These are phyloP conservation scores for Centella asiatica DNA, from an alignment of 129 eudicot species.

Conservation along the genomic window DNA sequence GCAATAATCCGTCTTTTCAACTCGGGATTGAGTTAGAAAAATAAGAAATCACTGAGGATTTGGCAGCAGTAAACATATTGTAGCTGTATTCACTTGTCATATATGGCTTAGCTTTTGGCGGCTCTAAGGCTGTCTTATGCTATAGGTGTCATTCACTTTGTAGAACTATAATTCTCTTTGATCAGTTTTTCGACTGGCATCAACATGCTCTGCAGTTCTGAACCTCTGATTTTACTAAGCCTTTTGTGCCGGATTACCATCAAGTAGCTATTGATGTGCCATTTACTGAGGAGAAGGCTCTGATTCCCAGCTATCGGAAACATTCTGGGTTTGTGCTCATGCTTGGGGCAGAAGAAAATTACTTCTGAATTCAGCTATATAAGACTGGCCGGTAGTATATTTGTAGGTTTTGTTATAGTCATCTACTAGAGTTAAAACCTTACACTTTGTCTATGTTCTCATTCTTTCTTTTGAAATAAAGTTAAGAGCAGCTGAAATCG, in stretches of 20 bases:
- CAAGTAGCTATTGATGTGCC: conserved; percentile 23
- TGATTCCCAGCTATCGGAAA: conserved; percentile 43
- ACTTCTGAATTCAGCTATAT: conserved; percentile 33
- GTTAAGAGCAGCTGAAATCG: conserved; percentile 34
- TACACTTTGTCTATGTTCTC: conserved; percentile 19
- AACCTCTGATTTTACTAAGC: conserved; percentile 21
- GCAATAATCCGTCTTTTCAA: conserved; percentile 18
- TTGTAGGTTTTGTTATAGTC: conserved; percentile 27
- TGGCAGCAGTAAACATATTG: conserved; percentile 17
- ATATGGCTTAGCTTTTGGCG: conserved; percentile 17
- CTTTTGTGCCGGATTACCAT: conserved; percentile 17
- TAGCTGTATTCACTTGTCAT: conserved; percentile 24
- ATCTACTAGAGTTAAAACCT: conserved; percentile 24
- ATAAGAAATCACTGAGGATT: conserved; percentile 29
- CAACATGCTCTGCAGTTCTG: conserved; percentile 46
- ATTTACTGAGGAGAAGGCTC: conserved; percentile 38
- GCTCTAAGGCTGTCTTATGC: conserved; percentile 22
- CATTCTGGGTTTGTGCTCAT: conserved; percentile 26
- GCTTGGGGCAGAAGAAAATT: conserved; percentile 26
- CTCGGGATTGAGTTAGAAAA: conserved; percentile 34
- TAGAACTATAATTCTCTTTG: conserved; percentile 10
- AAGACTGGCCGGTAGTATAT: conserved; percentile 35
- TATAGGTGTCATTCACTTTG: conserved; percentile 7
- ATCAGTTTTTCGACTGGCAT: conserved; percentile 9
- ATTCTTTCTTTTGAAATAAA: conserved; percentile 34